Percentiles rank a stretch among this genome's conserved stretches.
phyloP scores from a whole-genome alignment of 2,329 filamentous ascomycete genomes.

The Didymella glomerata region DNA sequence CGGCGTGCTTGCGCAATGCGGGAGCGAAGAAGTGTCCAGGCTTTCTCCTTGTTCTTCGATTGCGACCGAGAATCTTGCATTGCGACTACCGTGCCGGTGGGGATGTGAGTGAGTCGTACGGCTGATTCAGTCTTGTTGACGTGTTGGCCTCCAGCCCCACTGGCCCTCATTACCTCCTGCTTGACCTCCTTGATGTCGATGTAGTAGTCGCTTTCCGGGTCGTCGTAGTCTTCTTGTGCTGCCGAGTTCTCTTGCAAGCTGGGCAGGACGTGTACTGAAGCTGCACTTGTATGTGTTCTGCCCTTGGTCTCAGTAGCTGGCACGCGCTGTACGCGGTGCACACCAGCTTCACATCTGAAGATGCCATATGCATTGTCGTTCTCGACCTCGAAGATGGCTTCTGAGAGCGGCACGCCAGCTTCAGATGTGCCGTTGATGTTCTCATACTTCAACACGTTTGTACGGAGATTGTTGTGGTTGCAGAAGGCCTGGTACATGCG shows the following conservation, averaged over 20 bases:
- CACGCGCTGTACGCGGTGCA: conserved; percentile 93
- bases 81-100: conserved; percentile 83
- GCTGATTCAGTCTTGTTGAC: conserved; percentile 99
- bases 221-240: conserved; percentile 70
- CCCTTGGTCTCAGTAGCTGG: conserved; percentile 91
- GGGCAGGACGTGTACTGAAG: conserved; percentile 90
- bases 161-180: conserved; percentile 87
- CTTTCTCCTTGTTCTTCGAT: conserved; percentile 84
- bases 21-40: conserved; percentile 85
- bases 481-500: conserved; percentile 91
- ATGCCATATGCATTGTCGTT: conserved; percentile 79
- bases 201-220: conserved; percentile 92
- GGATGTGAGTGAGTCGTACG: conserved; percentile 88
- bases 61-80: conserved; percentile 96
- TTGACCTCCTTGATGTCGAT: conserved; percentile 83
- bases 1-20: conserved; percentile 80
- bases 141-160: conserved; percentile 94
- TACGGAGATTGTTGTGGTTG: conserved; percentile 70
- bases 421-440: conserved; percentile 69
- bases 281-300: conserved; percentile 91
- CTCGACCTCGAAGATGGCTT: conserved; percentile 86
- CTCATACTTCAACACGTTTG: conserved; percentile 81
- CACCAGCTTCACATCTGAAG: conserved; percentile 87
- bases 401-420: conserved; percentile 75
- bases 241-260: conserved; percentile 70